Conservation (phyloP, 2,329 filamentous ascomycete species). For the Thielaviopsis punctulata region DNA sequence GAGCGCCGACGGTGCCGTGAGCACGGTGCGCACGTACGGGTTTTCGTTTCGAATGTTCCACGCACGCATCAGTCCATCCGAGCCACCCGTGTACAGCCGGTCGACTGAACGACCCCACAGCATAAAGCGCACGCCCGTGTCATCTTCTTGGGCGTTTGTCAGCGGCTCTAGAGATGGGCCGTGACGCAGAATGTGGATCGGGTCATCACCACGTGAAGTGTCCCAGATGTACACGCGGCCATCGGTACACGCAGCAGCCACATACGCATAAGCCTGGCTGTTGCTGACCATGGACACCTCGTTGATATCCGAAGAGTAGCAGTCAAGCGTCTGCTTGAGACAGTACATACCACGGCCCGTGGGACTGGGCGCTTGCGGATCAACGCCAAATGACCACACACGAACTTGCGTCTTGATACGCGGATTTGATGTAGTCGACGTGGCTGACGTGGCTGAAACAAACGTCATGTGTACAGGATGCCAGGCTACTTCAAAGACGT, state of each 20-base stretch:
- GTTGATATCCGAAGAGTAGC: conserved; percentile 42
- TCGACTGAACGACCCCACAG: conserved; percentile 41
- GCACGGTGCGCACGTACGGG: conserved; percentile 31
- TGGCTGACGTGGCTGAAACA: conserved; percentile 38
- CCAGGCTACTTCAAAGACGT: conserved; percentile 49
- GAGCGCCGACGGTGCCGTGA: conserved; percentile 38
- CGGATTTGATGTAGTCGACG: conserved; percentile 23
- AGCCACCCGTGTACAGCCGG: conserved; percentile 45
- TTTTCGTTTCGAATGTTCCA: conserved; percentile 36
- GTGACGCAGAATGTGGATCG: conserved; percentile 38
- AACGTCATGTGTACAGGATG: conserved; percentile 38
- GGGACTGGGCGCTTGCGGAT: not conserved
- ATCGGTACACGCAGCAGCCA: conserved; percentile 45
- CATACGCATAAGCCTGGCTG: conserved; percentile 29
- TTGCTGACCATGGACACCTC: conserved; percentile 43
- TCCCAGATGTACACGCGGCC: conserved; percentile 48
- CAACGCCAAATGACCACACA: conserved; percentile 17
- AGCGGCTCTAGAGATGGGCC: conserved; percentile 27
- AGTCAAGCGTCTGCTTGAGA: conserved; percentile 39
- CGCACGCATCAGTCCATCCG: conserved; percentile 44
- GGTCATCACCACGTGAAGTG: conserved; percentile 34
- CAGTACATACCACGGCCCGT: conserved; percentile 15
- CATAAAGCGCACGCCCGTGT: conserved; percentile 46
- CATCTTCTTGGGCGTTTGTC: conserved; percentile 33
- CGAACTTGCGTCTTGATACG: conserved; percentile 38